Evolutionary conservation across 495 filamentous ascomycete species (phyloP), one percentile per base, ranked within the genome.

Genomic region (Geoglossum glabrum): DNA sequence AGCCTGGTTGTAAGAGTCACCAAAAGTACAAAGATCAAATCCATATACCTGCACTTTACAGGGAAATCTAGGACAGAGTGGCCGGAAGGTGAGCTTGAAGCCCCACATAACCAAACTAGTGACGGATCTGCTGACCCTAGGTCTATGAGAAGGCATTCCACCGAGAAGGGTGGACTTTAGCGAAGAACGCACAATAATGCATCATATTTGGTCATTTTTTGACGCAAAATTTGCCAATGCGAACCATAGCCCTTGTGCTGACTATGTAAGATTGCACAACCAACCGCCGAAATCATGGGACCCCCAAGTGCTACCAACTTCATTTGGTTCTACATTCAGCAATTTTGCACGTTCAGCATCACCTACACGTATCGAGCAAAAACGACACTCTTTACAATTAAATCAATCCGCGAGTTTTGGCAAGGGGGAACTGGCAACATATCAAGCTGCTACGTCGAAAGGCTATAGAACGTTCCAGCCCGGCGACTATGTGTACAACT

Each of bases 1-100:
- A 88, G 81, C 65, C 70, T 98, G 57, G 81, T 85, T 66, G 67
- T 98, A 55, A 82, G 82, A 60, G 77, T 96, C 10, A 84, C 83
- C 43, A 98, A 97, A 69, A 84, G 82, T 63, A 82, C 87, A 40
- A 98, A 98, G 72, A 84, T 98, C 60, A 96, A 94, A 73, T 82
- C 88, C n/a, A 79, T 98, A 30, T 86, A 85, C 5, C 72, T 98
- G 52, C 86, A 83, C 62, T 90, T 98, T 63, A 77, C 80, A 30
- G 92, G 90, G 19, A 84, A 83, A 65, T 84, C 88, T 1, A 81
- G 84, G 61, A 98, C 92, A 0, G 88, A 95, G 65, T 98, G 92
- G 92, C 92, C 93, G 23, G 92, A 98, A 74, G 92, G 84, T 86
- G 70, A 26, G 68, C 54, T 51, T 43, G 59, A 52, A 6, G 17